A percentile compares a stretch with the other conserved stretches of the same genome.
phyloP scores from a whole-genome alignment of 495 filamentous ascomycete species.

The Podospora fimiseda region DNA sequence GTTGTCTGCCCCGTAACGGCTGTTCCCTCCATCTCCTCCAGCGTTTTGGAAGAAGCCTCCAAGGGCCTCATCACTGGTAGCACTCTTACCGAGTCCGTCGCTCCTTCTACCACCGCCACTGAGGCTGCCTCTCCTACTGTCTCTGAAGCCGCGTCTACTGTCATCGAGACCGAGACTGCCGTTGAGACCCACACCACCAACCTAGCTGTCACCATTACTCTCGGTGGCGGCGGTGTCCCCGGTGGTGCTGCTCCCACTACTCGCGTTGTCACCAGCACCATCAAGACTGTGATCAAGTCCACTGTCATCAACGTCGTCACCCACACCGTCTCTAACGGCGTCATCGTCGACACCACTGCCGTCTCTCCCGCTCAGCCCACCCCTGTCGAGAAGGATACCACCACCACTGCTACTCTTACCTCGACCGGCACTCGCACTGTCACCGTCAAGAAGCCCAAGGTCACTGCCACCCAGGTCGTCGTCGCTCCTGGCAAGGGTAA shows the following conservation, averaged over 20 bases:
- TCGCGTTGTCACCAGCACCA: conserved; percentile 31
- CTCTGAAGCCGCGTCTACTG: conserved; percentile 5
- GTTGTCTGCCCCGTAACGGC: conserved; percentile 43
- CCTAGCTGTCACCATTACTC: conserved; percentile 32
- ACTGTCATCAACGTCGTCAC: conserved; percentile 20
- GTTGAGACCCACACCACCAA: conserved; percentile 21
- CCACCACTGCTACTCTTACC: conserved; percentile 30
- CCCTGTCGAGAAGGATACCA: conserved; percentile 23
- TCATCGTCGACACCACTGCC: background rate
- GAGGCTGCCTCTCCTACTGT: conserved; percentile 7
- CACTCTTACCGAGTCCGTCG: conserved; percentile 4
- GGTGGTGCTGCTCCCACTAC: conserved; percentile 21
- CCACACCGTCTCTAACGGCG: conserved; percentile 13
- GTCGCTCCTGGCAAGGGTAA: conserved; percentile 16
- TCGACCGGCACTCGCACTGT: conserved; percentile 37
- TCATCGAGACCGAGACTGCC: conserved; percentile 9
- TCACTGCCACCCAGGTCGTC: conserved; percentile 10
- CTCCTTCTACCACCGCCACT: conserved; percentile 21
- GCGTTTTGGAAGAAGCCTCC: conserved; percentile 28
- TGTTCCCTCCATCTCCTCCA: conserved; percentile 34
- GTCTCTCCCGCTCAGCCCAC: background rate
- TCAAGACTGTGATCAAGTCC: conserved; percentile 30
- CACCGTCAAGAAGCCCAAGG: conserved; percentile 23
- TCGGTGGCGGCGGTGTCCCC: conserved; percentile 29
- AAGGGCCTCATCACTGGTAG: conserved; percentile 31